Evolutionary conservation across 2,329 filamentous ascomycete genomes (phyloP), one percentile per base, ranked within the genome.

Genomic region (Alternaria triticimaculans): DNA sequence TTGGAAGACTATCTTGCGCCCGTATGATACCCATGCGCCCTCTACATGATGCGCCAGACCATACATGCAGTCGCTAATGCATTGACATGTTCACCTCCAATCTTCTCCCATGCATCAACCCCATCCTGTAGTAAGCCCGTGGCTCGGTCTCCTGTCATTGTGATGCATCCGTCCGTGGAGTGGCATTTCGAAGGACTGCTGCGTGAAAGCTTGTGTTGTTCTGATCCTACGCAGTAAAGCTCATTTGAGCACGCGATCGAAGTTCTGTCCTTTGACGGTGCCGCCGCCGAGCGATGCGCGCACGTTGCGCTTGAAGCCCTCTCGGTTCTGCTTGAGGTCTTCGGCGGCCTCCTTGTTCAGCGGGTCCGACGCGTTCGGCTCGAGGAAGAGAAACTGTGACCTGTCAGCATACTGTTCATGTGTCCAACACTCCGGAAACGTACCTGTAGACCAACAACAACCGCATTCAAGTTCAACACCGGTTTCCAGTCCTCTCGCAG

Each of bases 401-500:
- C 43, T 21, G 33, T 69, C 25, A 68, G 60, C 21, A 23, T 21
- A 21, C 21, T 21, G 21, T 21, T 21, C 21, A 21, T 21, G 21
- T 21, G 21, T 21, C 21, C 5, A 21, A 21, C 5, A 21, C 3
- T 5, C 21, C 5, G 21, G 21, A 21, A 21, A 76, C 84, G 46
- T 83, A 93, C 91, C 88, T 94, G 93, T 78, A 99, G 83, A 45
- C 96, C 96, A 57, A 98, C 94, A 71, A 99, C 96, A 44, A 98
- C 94, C 15, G 96, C 94, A 78, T 98, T 97, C 79, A 99, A 82
- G 80, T 98, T 98, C 78, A 99, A 84, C 48, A 99, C 96, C 0
- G 96, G 96, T 85, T 98, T 99, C 96, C 96, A 99, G 84, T 99
- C 96, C 83, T 99, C 96, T 66, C 96, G 87, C 76, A 99, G 82